These are phyloP conservation scores for Diversispora epigaea DNA, from an alignment of 192 early-diverging fungal genomes.

Conservation along the genomic window DNA sequence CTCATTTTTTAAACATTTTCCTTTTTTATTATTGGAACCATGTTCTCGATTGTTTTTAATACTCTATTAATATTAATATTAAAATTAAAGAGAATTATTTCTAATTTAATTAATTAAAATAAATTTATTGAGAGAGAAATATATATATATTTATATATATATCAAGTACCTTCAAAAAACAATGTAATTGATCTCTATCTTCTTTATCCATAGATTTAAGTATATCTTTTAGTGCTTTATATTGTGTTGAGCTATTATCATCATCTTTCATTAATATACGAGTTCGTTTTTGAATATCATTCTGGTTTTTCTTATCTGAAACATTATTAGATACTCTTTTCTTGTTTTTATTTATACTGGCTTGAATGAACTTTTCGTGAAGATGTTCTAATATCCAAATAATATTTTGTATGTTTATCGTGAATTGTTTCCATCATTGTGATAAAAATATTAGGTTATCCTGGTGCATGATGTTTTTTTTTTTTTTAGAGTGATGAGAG, in stretches of 20 bases:
- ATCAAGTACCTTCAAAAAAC: not conserved
- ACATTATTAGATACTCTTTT: not conserved
- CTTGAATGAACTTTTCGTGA: slow-evolving; percentile 17
- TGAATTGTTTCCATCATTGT: not conserved
- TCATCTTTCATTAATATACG: not conserved
- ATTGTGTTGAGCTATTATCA: not conserved
- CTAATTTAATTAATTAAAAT: not conserved
- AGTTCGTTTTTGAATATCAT: not conserved
- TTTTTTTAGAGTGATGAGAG: too few relatives aligned
- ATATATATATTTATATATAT: too few relatives aligned
- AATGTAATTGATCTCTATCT: not conserved
- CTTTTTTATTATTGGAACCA: too few relatives aligned
- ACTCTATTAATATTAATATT: not conserved
- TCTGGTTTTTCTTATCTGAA: not conserved
- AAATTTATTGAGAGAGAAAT: not conserved
- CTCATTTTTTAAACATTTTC: not conserved
- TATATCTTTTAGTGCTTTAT: not conserved
- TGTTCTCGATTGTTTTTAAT: not conserved
- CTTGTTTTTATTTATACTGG: not conserved
- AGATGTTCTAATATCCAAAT: not conserved
- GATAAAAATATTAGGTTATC: not conserved
- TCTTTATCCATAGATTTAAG: slow-evolving; percentile 4
- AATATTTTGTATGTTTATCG: too few relatives aligned
- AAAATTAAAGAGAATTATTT: not conserved
- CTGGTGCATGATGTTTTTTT: too few relatives aligned